Base-by-base conservation (phyloP, 352 stramenopile species). In the Synura sp. region DNA sequence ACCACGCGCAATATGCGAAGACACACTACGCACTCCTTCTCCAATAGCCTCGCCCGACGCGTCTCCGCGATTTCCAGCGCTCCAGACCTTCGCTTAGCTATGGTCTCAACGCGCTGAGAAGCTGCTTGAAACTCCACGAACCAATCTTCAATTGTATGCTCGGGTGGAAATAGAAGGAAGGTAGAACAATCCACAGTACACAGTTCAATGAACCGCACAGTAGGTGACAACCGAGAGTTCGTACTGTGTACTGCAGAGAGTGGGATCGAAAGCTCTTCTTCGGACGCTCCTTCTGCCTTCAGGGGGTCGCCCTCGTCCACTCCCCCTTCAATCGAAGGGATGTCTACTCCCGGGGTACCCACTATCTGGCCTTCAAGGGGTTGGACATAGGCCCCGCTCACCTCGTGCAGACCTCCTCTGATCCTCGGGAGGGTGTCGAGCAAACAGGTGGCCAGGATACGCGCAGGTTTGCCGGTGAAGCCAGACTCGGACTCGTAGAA, bases 101-200 rank as follows among this genome's bases (percentile, higher is more conserved):
- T 42, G 22, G 42, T 79, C 29, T 79, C 73, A 1, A 79, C 73
- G 25, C 73, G 73, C 14, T 3, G 22, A 34, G 2, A 49, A 3
- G 73, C 38, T 32, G 4, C 3, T 22, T 27, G 14, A 1, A 79
- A 29, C 17, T 79, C 42, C 1, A 27, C n/a, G 38, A 33, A 79
- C 73, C 73, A 79, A 22, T 15, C 1, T 1, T 70, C 19, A 4
- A 79, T 42, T 2, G 19, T 9, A 29, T 5, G 1, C 22, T 41
- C 17, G 9, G 29, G 32, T 14, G 44, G 73, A 27, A 59, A 79
- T 1, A 78, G 3, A 34, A 67, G 35, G 34, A 53, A 79, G 29
- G 73, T 70, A 14, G 73, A 79, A 27, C 42, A 67, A 55, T 79
- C 73, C 4, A 79, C 49, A 70, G 73, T 79, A 25, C 42, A 70